Evolutionary conservation across 768 basidiomycete genomes (phyloP).

Genomic region (Leccinum disarticulatum): DNA sequence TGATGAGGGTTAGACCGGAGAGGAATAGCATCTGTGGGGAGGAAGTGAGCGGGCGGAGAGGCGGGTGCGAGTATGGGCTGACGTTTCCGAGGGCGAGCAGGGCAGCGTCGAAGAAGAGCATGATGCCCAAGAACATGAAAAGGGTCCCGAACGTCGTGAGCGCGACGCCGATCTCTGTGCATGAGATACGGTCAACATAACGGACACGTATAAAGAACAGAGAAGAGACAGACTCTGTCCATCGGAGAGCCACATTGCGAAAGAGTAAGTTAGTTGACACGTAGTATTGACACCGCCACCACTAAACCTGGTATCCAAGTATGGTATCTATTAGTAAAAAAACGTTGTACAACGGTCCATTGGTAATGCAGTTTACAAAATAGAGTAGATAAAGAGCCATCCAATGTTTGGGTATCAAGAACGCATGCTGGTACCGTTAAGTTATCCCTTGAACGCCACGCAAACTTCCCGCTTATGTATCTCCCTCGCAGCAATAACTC

Average conservation of each 20-base stretch:
- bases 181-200: slow-evolving; percentile 2
- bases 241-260: slow-evolving; percentile 53
- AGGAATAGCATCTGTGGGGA: slow-evolving; percentile 83
- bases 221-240: slow-evolving; percentile 40
- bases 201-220: background rate
- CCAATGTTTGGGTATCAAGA: slow-evolving; percentile 25
- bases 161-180: slow-evolving; percentile 90
- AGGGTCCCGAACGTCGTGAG: slow-evolving; percentile 92
- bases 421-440: background rate
- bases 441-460: background rate
- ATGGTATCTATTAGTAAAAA: slow-evolving; percentile 16
- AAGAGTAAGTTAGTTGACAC: slow-evolving; percentile 18
- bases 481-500: slow-evolving; percentile 59
- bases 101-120: slow-evolving; percentile 96
- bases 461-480: slow-evolving; percentile 24
- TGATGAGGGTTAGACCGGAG: slow-evolving; percentile 92
- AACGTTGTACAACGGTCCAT: slow-evolving; percentile 15
- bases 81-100: slow-evolving; percentile 97
- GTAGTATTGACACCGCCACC: slow-evolving; percentile 22
- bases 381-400: slow-evolving; percentile 20
- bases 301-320: background rate
- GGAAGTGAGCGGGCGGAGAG: slow-evolving; percentile 1
- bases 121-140: slow-evolving; percentile 95
- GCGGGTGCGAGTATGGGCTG: slow-evolving; percentile 29
- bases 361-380: slow-evolving; percentile 22